Conservation (phyloP, 805 yeast genomes). For the Candida methanosorbosa region DNA sequence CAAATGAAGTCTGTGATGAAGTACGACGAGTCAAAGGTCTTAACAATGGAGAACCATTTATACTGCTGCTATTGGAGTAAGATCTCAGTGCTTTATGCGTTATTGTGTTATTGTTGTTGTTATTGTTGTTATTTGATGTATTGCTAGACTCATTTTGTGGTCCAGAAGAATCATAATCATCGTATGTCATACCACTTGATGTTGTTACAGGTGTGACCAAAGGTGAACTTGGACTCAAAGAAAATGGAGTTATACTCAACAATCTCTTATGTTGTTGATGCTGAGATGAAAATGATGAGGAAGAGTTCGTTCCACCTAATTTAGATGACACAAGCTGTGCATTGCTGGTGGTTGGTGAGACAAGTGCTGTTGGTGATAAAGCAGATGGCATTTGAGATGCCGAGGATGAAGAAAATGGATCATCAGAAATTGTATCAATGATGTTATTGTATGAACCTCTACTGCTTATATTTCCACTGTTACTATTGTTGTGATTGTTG, state of each 20-base stretch:
- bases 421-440: too few species aligned
- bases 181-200: conserved; percentile 4
- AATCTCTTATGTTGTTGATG: conserved; percentile 5
- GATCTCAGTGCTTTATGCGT: conserved; percentile 2
- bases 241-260: conserved; percentile 17
- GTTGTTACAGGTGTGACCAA: conserved; percentile 11
- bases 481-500: too few species aligned
- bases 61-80: conserved; percentile 29
- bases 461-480: conserved; percentile 3
- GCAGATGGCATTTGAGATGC: background rate
- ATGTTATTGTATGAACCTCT: too few species aligned
- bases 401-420: conserved; percentile 6
- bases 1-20: conserved; percentile 50
- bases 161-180: conserved; percentile 7
- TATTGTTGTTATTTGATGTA: background rate
- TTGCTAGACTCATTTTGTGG: too few species aligned
- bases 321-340: background rate
- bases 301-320: background rate
- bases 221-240: conserved; percentile 14
- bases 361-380: background rate
- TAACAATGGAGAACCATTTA: conserved; percentile 38
- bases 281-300: background rate
- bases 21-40: conserved; percentile 40
- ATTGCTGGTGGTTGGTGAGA: background rate
- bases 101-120: conserved; percentile 7